phyloP scores from a whole-genome alignment of 2,329 filamentous ascomycete genomes.

The Aspergillus udagawae region DNA sequence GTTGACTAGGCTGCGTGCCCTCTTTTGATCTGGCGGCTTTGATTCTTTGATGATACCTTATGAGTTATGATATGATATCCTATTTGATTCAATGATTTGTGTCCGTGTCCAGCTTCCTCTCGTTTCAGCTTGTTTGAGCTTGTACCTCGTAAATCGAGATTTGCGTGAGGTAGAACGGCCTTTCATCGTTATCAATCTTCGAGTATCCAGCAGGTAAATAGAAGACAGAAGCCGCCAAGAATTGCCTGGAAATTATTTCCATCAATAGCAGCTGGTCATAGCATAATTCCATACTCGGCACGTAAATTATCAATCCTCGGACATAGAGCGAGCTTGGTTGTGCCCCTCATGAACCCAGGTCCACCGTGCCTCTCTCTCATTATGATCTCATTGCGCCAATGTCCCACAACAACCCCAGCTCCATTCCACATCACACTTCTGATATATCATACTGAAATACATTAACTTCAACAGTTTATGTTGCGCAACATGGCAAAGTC shows the following conservation, averaged over 20 bases:
- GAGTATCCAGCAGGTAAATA: neutral
- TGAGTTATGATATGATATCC: neutral
- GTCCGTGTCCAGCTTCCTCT: neutral
- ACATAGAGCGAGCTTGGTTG: neutral
- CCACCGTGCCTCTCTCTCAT: too few relatives aligned
- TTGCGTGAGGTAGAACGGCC: neutral
- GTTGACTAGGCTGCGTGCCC: neutral
- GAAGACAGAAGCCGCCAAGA: neutral
- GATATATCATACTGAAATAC: neutral
- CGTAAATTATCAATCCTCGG: neutral
- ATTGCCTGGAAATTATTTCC: neutral
- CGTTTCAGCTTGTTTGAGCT: neutral
- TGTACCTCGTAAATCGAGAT: neutral
- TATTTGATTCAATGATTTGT: neutral
- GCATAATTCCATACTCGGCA: neutral
- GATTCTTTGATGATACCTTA: neutral
- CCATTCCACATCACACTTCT: neutral
- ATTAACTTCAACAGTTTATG: neutral
- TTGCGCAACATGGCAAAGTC: conserved; percentile 15
- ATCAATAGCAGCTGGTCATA: neutral
- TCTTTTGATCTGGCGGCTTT: neutral
- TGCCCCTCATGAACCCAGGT: neutral
- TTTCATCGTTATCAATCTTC: neutral
- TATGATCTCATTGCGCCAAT: neutral
- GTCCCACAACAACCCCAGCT: neutral